Base-by-base conservation (phyloP, 2,329 filamentous ascomycete genomes). In the Colletotrichum karsti region DNA sequence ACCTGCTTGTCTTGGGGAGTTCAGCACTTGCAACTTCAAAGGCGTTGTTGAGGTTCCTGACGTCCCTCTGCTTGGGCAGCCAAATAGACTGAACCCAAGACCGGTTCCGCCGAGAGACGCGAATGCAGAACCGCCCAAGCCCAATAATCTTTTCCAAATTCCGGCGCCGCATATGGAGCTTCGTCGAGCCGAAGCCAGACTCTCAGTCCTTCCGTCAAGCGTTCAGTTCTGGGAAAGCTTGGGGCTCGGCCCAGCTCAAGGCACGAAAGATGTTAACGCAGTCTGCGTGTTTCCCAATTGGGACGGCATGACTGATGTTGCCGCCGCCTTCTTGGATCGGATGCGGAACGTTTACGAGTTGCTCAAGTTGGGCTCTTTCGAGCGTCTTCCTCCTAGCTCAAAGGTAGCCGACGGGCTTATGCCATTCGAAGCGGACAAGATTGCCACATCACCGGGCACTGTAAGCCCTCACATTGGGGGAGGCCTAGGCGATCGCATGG, bases 191-290 rank as follows among this genome's bases (percentile, higher is more conserved):
- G 91, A 94, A 41, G 85, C 86, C 2, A 88, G 87, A 53, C 86
- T 94, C 63, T 93, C 94, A 10, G 83, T 97, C 41, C 82, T 95
- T 22, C 92, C 93, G 2, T 88, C 93, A 1, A 91, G 92, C 0
- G 82, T 95, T 20, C 82, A 86, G 1, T 97, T 96, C 74, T 97
- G 93, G 94, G 93, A 96, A 75, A 90, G 91, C 51, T 81, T 97
- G 18, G 92, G 93, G 0, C 84, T 97, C 2, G 89, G 89, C 2
- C 93, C 93, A 4, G 88, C 88, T 8, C 88, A 88, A 66, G 92
- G 92, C 0, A 75, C 83, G 7, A 97, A 97, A 77, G 88, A 95
- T 69, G 81, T 96, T 30, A 85, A 87, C 37, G 87, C 90, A 0
- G 87, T 93, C 53, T 93, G 92, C 74, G 82, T 96, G 2, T 92